A percentile compares a stretch with the other conserved stretches of the same genome.
Conservation (phyloP, 2,329 filamentous ascomycete genomes). For the Ceratocystis alfenasii region DNA sequence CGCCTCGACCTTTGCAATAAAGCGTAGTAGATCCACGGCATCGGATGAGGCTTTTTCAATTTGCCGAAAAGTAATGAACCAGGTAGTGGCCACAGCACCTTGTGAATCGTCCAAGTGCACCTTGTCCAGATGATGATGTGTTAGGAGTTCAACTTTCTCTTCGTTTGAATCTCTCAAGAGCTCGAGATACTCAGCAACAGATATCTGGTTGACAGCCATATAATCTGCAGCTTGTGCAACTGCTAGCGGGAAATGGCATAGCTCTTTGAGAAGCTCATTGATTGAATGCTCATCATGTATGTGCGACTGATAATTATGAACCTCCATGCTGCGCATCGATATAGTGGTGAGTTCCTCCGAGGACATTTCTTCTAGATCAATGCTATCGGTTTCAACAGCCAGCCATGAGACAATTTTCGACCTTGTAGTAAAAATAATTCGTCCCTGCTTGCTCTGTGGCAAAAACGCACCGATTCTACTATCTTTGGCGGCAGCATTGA, state of each 20-base stretch:
- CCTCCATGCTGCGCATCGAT: too few species aligned
- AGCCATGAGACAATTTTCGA: neutral
- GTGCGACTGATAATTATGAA: too few species aligned
- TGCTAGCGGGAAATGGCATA: conserved; percentile 22
- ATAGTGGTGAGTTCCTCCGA: neutral
- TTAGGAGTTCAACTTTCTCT: neutral
- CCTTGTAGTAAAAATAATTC: conserved; percentile 15
- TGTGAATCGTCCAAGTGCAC: neutral
- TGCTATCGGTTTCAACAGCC: neutral
- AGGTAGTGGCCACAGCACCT: neutral
- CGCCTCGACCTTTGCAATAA: neutral
- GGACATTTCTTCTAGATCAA: neutral
- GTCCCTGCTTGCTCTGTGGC: conserved; percentile 23
- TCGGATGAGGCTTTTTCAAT: neutral
- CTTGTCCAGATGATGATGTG: neutral
- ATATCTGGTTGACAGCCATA: conserved; percentile 13
- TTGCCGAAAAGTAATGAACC: neutral
- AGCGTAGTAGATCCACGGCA: neutral
- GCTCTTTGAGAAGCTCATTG: neutral
- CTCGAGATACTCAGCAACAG: neutral
- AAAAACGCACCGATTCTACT: conserved; percentile 24
- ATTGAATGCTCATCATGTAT: neutral
- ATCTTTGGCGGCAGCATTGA: neutral
- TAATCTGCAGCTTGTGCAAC: conserved; percentile 23
- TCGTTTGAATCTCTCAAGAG: neutral